Evolutionary conservation across 1,284 basidiomycete genomes (phyloP).

Genomic region (Leccinum subrobustum): DNA sequence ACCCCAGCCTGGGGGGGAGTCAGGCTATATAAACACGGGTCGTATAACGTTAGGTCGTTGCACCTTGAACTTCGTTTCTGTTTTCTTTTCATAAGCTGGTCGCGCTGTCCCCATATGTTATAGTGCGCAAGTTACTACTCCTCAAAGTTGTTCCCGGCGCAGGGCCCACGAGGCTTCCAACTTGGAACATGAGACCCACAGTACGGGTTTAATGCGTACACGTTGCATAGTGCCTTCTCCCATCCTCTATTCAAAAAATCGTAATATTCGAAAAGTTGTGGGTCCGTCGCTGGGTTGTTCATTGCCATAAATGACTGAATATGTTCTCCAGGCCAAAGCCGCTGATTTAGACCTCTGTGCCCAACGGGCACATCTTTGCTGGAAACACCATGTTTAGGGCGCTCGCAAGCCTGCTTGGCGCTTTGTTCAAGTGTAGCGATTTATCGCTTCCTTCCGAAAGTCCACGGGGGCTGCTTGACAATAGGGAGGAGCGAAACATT

Average conservation of each 20-base stretch:
- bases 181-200: background rate
- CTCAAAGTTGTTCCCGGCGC: background rate
- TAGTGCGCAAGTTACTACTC: background rate
- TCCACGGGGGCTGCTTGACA: constrained; percentile 5
- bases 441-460: background rate
- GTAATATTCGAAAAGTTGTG: background rate
- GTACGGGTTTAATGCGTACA: constrained; percentile 1
- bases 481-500: constrained; percentile 15
- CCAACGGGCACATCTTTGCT: background rate
- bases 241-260: background rate
- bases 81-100: background rate
- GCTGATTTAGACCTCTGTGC: background rate
- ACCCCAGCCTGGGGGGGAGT: background rate
- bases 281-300: background rate
- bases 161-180: constrained; percentile 17
- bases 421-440: background rate
- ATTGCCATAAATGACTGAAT: background rate
- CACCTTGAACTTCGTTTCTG: background rate
- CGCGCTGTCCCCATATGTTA: constrained; percentile 5
- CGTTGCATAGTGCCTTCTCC: constrained; percentile 1
- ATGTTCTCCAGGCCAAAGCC: background rate
- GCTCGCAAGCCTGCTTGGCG: background rate
- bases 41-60: background rate
- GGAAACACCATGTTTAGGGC: constrained; percentile 2
- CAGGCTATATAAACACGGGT: background rate